A percentile compares a stretch with the other conserved stretches of the same genome.
phyloP scores from a whole-genome alignment of 352 stramenopile genomes.

The Pythium biforme region DNA sequence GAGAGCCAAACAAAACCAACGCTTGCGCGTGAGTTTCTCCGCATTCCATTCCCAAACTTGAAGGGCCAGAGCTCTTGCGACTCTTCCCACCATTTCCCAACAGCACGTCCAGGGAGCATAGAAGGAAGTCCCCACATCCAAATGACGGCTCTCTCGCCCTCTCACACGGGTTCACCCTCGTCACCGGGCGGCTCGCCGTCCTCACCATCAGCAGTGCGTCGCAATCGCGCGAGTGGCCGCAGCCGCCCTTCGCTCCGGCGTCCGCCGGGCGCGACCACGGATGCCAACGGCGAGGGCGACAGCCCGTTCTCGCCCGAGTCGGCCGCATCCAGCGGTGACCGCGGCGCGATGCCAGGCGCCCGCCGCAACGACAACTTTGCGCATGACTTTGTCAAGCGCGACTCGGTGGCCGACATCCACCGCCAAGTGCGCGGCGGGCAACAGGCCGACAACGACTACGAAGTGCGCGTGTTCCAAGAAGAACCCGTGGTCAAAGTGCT shows the following conservation, averaged over 20 bases:
- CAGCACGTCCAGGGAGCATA: not conserved
- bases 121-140: not conserved
- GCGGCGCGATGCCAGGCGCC: slow-evolving; percentile 8
- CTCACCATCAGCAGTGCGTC: not conserved
- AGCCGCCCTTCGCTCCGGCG: slow-evolving; percentile 1
- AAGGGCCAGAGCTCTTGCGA: not conserved
- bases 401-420: slow-evolving; percentile 41
- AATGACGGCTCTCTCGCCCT: slow-evolving; percentile 13
- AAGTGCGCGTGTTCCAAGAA: slow-evolving; percentile 80
- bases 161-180: slow-evolving; percentile 20
- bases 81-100: not conserved
- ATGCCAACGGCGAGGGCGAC: not conserved
- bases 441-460: slow-evolving; percentile 50
- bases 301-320: slow-evolving; percentile 20
- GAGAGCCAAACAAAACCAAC: slow-evolving; percentile 1
- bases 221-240: not conserved
- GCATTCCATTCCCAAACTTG: slow-evolving; percentile 15
- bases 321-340: slow-evolving; percentile 1
- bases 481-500: slow-evolving; percentile 58
- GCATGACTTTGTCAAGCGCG: slow-evolving; percentile 46
- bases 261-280: slow-evolving; percentile 12
- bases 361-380: slow-evolving; percentile 32
- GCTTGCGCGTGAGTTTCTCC: not conserved
- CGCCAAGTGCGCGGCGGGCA: slow-evolving; percentile 32
- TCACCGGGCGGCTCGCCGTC: slow-evolving; percentile 12